Evolutionary conservation across 225 moss, liverwort and hornwort species (phyloP).

Genomic region (Polytrichum formosum): DNA sequence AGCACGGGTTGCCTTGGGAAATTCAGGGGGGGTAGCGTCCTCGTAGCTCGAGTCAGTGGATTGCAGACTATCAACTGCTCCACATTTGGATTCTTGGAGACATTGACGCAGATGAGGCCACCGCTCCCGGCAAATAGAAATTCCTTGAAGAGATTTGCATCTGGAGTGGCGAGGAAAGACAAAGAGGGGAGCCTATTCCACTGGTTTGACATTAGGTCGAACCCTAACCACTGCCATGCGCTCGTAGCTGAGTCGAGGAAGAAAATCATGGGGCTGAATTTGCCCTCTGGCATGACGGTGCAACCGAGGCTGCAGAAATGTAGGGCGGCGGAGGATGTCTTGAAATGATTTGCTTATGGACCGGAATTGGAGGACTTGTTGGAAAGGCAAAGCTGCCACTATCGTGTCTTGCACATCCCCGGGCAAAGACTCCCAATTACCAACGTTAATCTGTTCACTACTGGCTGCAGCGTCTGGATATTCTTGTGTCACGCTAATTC

Average conservation of each 20-base stretch:
- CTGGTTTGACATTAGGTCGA: not conserved
- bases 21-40: not conserved
- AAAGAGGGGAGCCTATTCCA: conserved; percentile 1
- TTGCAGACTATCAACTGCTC: conserved; percentile 7
- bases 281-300: not conserved
- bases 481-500: too few species aligned
- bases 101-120: conserved; percentile 10
- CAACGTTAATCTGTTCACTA: too few species aligned
- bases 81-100: not conserved
- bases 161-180: not conserved
- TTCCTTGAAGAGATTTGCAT: conserved; percentile 4
- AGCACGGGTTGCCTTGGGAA: not conserved
- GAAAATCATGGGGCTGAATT: conserved; percentile 16
- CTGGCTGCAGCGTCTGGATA: too few species aligned
- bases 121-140: conserved; percentile 6
- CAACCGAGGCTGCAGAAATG: not conserved
- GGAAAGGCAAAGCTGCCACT: not conserved
- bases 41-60: not conserved
- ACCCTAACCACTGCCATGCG: conserved; percentile 6
- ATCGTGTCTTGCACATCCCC: not conserved
- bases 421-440: not conserved
- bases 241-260: not conserved
- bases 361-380: not conserved
- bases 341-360: not conserved
- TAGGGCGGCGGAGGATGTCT: not conserved